Conservation (phyloP, 495 filamentous ascomycete genomes). For the Oleoguttula mirabilis region DNA sequence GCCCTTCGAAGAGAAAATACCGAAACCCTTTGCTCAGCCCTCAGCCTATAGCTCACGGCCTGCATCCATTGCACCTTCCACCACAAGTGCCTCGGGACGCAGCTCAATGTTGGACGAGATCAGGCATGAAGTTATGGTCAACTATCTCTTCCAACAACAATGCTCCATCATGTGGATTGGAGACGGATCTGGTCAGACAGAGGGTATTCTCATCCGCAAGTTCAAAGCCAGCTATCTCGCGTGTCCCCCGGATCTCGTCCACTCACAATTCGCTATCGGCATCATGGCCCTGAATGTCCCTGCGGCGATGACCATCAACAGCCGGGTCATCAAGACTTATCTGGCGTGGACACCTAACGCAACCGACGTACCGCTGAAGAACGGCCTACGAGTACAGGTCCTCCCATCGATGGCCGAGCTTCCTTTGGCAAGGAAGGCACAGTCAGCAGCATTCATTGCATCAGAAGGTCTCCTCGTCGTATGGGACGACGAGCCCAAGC, state of each 20-base stretch:
- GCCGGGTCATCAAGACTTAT: constrained; percentile 63
- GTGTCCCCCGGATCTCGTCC: constrained; percentile 49
- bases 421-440: constrained; percentile 53
- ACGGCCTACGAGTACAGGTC: constrained; percentile 62
- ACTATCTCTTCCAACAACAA: constrained; percentile 69
- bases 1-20: constrained; percentile 8
- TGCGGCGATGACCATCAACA: constrained; percentile 66
- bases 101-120: constrained; percentile 44
- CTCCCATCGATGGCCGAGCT: constrained; percentile 58
- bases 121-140: constrained; percentile 75
- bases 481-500: constrained; percentile 64
- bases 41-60: constrained; percentile 3
- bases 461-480: constrained; percentile 55
- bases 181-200: constrained; percentile 49
- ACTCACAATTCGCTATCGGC: constrained; percentile 45
- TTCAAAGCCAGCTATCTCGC: constrained; percentile 53
- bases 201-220: constrained; percentile 62
- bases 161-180: constrained; percentile 58
- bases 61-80: not conserved
- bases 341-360: constrained; percentile 57
- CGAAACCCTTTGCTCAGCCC: not conserved
- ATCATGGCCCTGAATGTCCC: constrained; percentile 42
- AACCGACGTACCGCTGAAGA: constrained; percentile 60
- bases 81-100: not conserved
- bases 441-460: constrained; percentile 66